Evolutionary conservation across 176 grass and related monocot species (phyloP).

Genomic region (Lolium multiflorum): DNA sequence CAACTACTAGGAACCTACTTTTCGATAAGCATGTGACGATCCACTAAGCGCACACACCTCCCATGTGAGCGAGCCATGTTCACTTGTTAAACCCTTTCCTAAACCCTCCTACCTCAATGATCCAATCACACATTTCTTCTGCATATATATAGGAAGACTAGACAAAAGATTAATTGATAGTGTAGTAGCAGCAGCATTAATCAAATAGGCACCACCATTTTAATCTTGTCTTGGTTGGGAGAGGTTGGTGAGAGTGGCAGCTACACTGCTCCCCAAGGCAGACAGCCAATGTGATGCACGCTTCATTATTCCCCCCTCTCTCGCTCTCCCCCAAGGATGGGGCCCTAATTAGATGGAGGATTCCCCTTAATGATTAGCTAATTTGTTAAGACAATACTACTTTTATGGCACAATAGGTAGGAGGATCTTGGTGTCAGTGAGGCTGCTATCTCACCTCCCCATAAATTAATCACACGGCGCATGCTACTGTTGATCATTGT

Average conservation of each 20-base stretch:
- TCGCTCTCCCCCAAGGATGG: conserved; percentile 33
- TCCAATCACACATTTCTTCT: conserved; percentile 31
- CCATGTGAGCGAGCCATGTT: conserved; percentile 61
- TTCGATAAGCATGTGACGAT: conserved; percentile 43
- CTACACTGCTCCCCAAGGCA: conserved; percentile 45
- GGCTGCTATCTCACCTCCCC: conserved; percentile 10
- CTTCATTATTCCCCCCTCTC: conserved; percentile 46
- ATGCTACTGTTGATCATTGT: conserved; percentile 4
- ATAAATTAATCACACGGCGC: neutral
- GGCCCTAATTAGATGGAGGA: conserved; percentile 48
- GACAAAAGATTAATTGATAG: neutral
- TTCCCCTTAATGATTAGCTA: conserved; percentile 61
- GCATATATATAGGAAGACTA: conserved; percentile 35
- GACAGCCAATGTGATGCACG: conserved; percentile 65
- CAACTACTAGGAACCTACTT: conserved; percentile 49
- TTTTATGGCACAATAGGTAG: conserved; percentile 20
- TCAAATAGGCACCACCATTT: conserved; percentile 43
- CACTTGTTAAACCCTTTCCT: conserved; percentile 55
- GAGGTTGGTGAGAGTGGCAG: conserved; percentile 55
- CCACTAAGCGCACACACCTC: conserved; percentile 49
- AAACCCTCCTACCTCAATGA: conserved; percentile 53
- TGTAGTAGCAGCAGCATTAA: conserved; percentile 26
- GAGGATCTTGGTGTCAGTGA: conserved; percentile 47
- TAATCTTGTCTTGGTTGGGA: conserved; percentile 63
- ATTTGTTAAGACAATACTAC: conserved; percentile 42